These are phyloP conservation scores for Microdochium bolleyi DNA, from an alignment of 2,329 filamentous ascomycete genomes.

Conservation along the genomic window DNA sequence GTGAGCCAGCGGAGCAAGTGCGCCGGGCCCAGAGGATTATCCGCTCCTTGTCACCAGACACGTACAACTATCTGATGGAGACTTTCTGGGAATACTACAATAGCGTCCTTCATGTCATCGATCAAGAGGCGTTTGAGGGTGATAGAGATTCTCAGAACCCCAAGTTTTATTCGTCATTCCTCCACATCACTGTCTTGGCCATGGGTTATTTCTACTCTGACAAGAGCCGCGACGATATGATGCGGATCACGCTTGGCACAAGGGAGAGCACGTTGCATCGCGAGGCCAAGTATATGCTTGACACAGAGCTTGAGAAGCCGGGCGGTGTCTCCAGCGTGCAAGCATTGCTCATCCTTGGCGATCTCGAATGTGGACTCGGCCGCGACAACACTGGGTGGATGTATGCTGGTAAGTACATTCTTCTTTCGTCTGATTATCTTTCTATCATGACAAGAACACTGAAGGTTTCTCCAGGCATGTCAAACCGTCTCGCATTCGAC, in stretches of 20 bases:
- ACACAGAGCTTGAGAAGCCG: slow-evolving; percentile 42
- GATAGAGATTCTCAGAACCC: slow-evolving; percentile 34
- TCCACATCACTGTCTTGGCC: slow-evolving; percentile 43
- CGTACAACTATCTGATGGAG: slow-evolving; percentile 43
- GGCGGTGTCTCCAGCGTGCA: slow-evolving; percentile 44
- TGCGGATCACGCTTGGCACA: slow-evolving; percentile 32
- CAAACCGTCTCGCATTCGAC: slow-evolving; percentile 36
- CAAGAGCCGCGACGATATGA: slow-evolving; percentile 37
- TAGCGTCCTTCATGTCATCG: slow-evolving; percentile 36
- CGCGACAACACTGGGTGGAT: slow-evolving; percentile 47
- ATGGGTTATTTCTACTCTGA: slow-evolving; percentile 45
- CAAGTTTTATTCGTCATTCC: slow-evolving; percentile 42
- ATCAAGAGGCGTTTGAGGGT: slow-evolving; percentile 39
- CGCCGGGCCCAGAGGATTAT: slow-evolving; percentile 39
- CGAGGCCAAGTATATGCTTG: slow-evolving; percentile 46
- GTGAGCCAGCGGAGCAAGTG: slow-evolving; percentile 34
- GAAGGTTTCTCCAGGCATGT: slow-evolving; percentile 22
- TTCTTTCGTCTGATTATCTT: not conserved
- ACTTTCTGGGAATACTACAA: slow-evolving; percentile 46
- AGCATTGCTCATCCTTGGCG: slow-evolving; percentile 40
- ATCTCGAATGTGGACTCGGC: slow-evolving; percentile 45
- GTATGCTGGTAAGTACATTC: slow-evolving; percentile 34
- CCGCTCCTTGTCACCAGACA: slow-evolving; percentile 31
- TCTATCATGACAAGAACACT: not conserved
- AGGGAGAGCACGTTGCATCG: slow-evolving; percentile 43